Evolutionary conservation across 108 stramenopile genomes (phyloP), one percentile per base, ranked within the genome.

Genomic region (Cyclostephanos invisitatus): DNA sequence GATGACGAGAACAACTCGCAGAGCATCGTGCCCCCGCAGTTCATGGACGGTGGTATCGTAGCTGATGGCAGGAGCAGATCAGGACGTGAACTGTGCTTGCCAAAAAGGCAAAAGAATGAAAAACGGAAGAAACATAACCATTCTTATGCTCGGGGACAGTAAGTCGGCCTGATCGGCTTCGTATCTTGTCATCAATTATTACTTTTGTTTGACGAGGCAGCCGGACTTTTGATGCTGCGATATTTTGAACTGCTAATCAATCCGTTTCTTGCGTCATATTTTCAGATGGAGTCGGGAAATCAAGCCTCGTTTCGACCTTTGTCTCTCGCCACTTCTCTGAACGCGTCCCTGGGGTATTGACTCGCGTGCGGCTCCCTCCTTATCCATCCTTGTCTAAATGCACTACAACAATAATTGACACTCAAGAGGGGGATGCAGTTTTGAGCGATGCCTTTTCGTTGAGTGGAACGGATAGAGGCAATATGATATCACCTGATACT

Each of bases 231-330:
- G 44, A 15, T 46, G 44, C 44, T 36, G 36, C 7, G 40, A 42
- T 42, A 9, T 46, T 46, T 2, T 7, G 7, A 44, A 44, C 14
- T 35, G 50, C 47, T 70, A n/a, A 54, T 54, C 10, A 56, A 22
- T 66, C 29, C 55, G 67, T 25, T 49, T 68, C 58, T 7, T 35
- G 40, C 49, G 29, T 10, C 20, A 27, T 56, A n/a, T 29, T 35
- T 65, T 63, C 79, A 94, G 92, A 90, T 83, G 82, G 81, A 24
- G 92, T 94, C 4, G 92, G 92, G 17, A 94, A 94, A 74, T 94
- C 92, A 27, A 91, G 90, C 17, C 77, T 94, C 24, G 88, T 91
- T 21, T 90, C 90, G 22, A 89, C 92, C 42, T 94, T 89, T 74
- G 89, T 94, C 7, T 94, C 92, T 21, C 87, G 90, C 49, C 86